These are phyloP conservation scores for Lyophyllum shimeji DNA, from an alignment of 768 basidiomycete species.

Conservation along the genomic window DNA sequence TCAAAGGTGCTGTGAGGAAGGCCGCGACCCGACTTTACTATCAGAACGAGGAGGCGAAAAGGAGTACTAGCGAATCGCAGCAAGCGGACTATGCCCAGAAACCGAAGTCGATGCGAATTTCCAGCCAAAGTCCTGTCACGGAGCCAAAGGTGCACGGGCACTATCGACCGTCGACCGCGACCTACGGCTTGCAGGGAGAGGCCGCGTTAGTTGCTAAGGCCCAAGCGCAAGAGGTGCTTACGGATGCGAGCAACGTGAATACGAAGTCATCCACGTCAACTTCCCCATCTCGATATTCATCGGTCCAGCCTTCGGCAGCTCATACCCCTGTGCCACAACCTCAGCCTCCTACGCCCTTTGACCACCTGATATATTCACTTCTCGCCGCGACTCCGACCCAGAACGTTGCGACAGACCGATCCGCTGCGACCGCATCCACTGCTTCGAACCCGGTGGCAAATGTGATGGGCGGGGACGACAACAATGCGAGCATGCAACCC, in stretches of 20 bases:
- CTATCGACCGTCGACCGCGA: slow-evolving; percentile 31
- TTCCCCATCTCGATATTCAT: not conserved
- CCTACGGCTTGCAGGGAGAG: slow-evolving; percentile 26
- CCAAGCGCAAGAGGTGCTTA: slow-evolving; percentile 22
- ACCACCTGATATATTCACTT: slow-evolving; percentile 39
- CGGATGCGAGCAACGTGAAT: slow-evolving; percentile 23
- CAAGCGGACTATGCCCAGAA: not conserved
- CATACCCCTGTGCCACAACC: slow-evolving; percentile 6
- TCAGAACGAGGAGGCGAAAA: slow-evolving; percentile 20
- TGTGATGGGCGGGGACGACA: slow-evolving; percentile 5
- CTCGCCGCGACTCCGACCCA: slow-evolving; percentile 28
- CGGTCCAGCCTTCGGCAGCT: slow-evolving; percentile 1
- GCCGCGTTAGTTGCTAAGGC: slow-evolving; percentile 9
- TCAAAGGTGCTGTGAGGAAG: slow-evolving; percentile 60
- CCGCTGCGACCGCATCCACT: not conserved
- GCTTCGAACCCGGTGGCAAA: not conserved
- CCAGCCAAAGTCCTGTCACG: not conserved
- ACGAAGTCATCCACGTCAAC: not conserved
- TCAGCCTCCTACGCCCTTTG: slow-evolving; percentile 30
- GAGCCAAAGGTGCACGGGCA: slow-evolving; percentile 26
- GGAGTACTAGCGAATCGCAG: slow-evolving; percentile 11
- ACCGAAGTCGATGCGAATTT: not conserved
- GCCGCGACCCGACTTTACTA: slow-evolving; percentile 57
- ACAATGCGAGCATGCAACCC: too few relatives aligned
- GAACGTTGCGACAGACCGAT: not conserved